A percentile compares a stretch with the other conserved stretches of the same genome.
These are phyloP conservation scores for Dactylonectria macrodidyma DNA, from an alignment of 2,329 filamentous ascomycete species.

Conservation along the genomic window DNA sequence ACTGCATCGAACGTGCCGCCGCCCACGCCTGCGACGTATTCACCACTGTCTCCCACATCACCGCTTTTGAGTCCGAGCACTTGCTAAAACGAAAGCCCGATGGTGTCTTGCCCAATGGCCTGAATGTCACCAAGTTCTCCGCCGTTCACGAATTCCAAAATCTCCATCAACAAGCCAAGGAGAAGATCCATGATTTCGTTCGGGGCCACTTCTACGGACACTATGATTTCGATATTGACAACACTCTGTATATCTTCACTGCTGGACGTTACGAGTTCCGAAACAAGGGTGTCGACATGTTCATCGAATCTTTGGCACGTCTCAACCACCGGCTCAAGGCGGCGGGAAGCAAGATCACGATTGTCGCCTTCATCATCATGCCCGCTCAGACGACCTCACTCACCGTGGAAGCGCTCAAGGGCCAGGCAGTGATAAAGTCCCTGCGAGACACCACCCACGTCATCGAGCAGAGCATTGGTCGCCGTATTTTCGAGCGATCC, in stretches of 20 bases:
- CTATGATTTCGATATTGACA: conserved; percentile 96
- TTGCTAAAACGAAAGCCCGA: conserved; percentile 97
- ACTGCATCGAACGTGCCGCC: conserved; percentile 96
- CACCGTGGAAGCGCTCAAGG: conserved; percentile 95
- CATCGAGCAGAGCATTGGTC: conserved; percentile 93
- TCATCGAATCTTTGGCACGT: conserved; percentile 95
- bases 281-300: conserved; percentile 99
- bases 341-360: conserved; percentile 88
- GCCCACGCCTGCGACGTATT: conserved; percentile 96
- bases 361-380: conserved; percentile 99
- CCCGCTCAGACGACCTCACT: conserved; percentile 95
- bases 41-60: conserved; percentile 98
- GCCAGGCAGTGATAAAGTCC: conserved; percentile 97
- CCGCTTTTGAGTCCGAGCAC: conserved; percentile 98
- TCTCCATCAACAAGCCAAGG: conserved; percentile 94
- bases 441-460: conserved; percentile 92
- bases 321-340: conserved; percentile 94
- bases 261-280: conserved; percentile 97
- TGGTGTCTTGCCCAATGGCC: conserved; percentile 93
- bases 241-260: conserved; percentile 98
- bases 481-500: conserved; percentile 94
- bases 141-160: conserved; percentile 99
- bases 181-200: conserved; percentile 98
- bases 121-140: conserved; percentile 97
- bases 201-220: conserved; percentile 98